phyloP scores from a whole-genome alignment of 2,329 filamentous ascomycete genomes.

The Claviceps purpurea region DNA sequence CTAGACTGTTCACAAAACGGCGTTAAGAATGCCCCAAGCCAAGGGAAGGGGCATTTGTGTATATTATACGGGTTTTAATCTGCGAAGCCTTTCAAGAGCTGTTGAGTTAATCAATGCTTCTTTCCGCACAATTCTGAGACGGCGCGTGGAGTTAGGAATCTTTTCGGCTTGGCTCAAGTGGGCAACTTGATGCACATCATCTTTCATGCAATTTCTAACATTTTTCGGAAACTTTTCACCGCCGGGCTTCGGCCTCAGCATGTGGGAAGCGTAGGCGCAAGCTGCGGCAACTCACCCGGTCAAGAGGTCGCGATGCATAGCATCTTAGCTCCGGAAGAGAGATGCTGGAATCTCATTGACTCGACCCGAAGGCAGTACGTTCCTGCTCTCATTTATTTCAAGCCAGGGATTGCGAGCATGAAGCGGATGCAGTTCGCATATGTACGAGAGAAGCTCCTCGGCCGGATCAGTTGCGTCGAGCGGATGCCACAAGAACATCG shows the following conservation, averaged over 20 bases:
- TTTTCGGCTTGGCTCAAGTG: not conserved
- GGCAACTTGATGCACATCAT: not conserved
- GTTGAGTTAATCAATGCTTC: not conserved
- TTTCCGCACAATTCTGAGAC: not conserved
- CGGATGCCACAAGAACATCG: not conserved
- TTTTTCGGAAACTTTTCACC: not conserved
- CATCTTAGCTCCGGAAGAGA: not conserved
- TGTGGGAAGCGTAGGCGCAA: not conserved
- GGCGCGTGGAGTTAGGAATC: not conserved
- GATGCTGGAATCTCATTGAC: not conserved
- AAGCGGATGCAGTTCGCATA: not conserved
- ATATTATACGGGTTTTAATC: not conserved
- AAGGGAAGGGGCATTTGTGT: slow-evolving; percentile 1
- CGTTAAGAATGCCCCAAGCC: slow-evolving; percentile 1
- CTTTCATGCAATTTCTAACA: not conserved
- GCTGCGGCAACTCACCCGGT: not conserved
- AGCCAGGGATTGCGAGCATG: not conserved
- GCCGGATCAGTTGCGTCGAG: not conserved
- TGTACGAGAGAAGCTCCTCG: not conserved
- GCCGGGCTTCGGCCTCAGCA: not conserved
- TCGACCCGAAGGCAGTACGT: not conserved
- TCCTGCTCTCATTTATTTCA: not conserved
- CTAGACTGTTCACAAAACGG: slow-evolving; percentile 1
- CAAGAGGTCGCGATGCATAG: not conserved
- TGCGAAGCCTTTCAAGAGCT: not conserved